These are phyloP conservation scores for Emergomyces orientalis DNA, from an alignment of 2,329 filamentous ascomycete genomes.

Conservation along the genomic window DNA sequence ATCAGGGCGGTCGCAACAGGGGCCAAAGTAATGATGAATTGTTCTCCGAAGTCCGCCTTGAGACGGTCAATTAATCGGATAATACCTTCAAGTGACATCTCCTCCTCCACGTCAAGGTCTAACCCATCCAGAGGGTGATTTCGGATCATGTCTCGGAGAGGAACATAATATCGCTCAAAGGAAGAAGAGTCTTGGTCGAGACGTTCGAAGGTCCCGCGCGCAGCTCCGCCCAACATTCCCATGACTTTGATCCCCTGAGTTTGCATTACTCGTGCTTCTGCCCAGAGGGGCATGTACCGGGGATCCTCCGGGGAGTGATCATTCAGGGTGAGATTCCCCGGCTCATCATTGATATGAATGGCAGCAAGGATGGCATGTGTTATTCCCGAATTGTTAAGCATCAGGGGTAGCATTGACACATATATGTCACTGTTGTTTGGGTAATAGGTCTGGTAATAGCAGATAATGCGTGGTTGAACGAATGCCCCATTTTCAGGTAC, in stretches of 20 bases:
- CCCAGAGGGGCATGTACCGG: constrained; percentile 65
- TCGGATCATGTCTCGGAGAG: constrained; percentile 56
- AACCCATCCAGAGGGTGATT: constrained; percentile 56
- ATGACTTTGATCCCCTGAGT: constrained; percentile 67
- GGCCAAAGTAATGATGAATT: constrained; percentile 70
- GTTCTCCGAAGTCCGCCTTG: constrained; percentile 40
- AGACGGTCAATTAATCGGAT: constrained; percentile 59
- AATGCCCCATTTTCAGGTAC: constrained; percentile 19
- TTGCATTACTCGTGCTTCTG: constrained; percentile 63
- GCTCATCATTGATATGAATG: constrained; percentile 66
- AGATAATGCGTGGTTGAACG: constrained; percentile 30
- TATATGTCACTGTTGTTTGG: constrained; percentile 40
- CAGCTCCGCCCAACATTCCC: constrained; percentile 81
- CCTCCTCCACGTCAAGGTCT: constrained; percentile 73
- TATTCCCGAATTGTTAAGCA: constrained; percentile 50
- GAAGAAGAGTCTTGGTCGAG: constrained; percentile 48
- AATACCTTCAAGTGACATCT: constrained; percentile 57
- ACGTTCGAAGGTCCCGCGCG: constrained; percentile 59
- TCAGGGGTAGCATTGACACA: constrained; percentile 53
- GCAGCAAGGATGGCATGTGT: constrained; percentile 84
- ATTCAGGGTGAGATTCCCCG: constrained; percentile 65
- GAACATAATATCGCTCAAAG: constrained; percentile 66
- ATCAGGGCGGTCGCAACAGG: constrained; percentile 71
- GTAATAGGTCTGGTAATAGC: constrained; percentile 58
- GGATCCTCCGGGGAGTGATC: constrained; percentile 61